Conservation (phyloP, 208 protist species). For the Naegleria lovaniensis region DNA sequence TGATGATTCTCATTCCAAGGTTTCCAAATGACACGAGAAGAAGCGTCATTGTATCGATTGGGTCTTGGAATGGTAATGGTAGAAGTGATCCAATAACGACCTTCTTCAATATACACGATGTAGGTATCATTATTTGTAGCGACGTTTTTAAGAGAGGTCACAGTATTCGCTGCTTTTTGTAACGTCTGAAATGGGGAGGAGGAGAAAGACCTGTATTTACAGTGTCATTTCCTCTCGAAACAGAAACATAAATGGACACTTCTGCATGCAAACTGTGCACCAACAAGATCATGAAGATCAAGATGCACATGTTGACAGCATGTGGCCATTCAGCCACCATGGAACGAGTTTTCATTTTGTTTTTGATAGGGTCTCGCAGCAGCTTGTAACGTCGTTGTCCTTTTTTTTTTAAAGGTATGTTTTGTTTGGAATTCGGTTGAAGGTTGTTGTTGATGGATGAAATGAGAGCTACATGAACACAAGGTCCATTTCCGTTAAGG, state of each 20-base stretch:
- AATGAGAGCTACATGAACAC: too few relatives aligned
- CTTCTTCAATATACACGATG: neutral
- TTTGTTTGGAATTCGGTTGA: too few relatives aligned
- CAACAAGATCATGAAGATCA: too few relatives aligned
- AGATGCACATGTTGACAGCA: too few relatives aligned
- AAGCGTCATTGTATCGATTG: neutral
- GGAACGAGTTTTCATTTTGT: too few relatives aligned
- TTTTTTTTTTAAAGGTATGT: too few relatives aligned
- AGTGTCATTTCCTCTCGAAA: neutral
- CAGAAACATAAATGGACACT: neutral
- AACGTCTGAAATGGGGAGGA: neutral
- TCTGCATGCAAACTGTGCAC: too few relatives aligned
- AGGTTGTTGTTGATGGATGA: too few relatives aligned
- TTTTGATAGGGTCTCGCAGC: too few relatives aligned
- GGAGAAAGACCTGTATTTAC: neutral
- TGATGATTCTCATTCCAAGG: neutral
- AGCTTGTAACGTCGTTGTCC: too few relatives aligned
- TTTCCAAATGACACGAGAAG: neutral
- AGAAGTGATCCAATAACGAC: neutral
- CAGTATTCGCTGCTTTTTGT: neutral
- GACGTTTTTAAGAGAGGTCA: neutral
- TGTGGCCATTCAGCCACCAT: too few relatives aligned
- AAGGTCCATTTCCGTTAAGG: too few relatives aligned
- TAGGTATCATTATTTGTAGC: neutral
- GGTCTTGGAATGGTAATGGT: neutral